phyloP scores from a whole-genome alignment of 192 early-diverging fungal genomes.

The Entomortierella chlamydospora region DNA sequence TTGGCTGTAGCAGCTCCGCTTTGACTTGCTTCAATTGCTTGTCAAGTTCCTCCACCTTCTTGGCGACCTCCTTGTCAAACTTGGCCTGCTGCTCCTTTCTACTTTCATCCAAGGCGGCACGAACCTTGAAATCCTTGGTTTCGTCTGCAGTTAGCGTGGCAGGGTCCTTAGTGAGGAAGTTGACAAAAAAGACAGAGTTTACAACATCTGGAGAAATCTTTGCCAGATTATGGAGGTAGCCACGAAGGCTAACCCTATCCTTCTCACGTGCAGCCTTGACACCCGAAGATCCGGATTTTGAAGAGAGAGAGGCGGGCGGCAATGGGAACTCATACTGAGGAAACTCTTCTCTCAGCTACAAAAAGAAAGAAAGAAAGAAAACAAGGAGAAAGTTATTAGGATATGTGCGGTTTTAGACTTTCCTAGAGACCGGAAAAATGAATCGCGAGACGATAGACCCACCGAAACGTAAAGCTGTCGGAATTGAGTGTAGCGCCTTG shows the following conservation, averaged over 20 bases:
- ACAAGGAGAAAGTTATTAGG: too few species aligned
- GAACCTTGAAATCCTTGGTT: conserved; percentile 41
- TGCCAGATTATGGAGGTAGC: conserved; percentile 55
- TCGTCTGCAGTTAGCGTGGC: conserved; percentile 52
- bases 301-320: conserved; percentile 54
- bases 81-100: conserved; percentile 54
- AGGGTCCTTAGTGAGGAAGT: conserved; percentile 57
- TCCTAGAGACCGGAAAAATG: too few species aligned
- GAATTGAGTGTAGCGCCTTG: conserved; percentile 61
- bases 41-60: conserved; percentile 59
- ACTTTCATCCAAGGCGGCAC: conserved; percentile 54
- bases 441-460: background rate
- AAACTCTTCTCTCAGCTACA: conserved; percentile 54
- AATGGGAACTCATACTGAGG: conserved; percentile 60
- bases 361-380: background rate
- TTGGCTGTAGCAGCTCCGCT: conserved; percentile 54
- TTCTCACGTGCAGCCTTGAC: conserved; percentile 58
- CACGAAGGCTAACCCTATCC: conserved; percentile 60
- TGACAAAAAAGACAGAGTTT: conserved; percentile 31
- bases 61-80: conserved; percentile 61
- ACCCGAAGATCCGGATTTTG: conserved; percentile 25
- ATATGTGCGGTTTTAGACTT: too few species aligned
- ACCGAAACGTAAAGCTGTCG: conserved; percentile 55
- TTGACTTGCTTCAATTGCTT: conserved; percentile 61
- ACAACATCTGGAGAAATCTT: conserved; percentile 37